phyloP scores from a whole-genome alignment of 257 asterid genomes.

The Przewalskia tangutica region DNA sequence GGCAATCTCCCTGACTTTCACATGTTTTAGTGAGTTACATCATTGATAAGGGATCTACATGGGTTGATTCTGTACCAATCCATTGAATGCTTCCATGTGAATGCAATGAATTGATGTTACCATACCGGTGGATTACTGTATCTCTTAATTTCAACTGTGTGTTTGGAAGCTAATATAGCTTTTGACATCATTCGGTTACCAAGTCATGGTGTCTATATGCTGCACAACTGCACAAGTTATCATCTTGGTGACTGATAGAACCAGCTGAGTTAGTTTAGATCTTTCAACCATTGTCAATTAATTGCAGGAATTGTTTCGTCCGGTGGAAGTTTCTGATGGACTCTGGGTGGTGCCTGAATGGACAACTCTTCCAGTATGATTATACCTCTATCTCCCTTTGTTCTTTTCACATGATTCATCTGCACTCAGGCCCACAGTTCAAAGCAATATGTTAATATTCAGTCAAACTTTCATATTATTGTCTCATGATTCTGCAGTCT shows the following conservation, averaged over 20 bases:
- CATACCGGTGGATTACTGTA: neutral
- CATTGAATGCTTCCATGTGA: neutral
- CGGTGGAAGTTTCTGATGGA: constrained; percentile 64
- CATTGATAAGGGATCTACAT: neutral
- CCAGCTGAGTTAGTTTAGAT: neutral
- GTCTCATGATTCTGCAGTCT: neutral
- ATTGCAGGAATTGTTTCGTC: constrained; percentile 75
- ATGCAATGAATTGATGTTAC: neutral
- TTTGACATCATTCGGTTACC: neutral
- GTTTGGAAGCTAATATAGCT: neutral
- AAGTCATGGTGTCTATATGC: neutral
- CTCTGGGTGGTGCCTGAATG: constrained; percentile 95
- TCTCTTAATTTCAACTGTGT: neutral
- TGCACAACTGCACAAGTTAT: neutral
- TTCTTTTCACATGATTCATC: neutral
- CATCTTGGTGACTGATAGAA: neutral
- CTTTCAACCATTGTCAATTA: neutral
- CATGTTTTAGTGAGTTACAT: neutral
- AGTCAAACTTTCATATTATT: neutral
- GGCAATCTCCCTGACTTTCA: neutral
- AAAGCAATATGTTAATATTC: neutral
- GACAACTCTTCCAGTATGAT: constrained; percentile 72
- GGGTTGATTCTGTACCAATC: neutral
- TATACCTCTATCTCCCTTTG: constrained; percentile 5
- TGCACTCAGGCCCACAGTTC: neutral